Evolutionary conservation across 2,329 filamentous ascomycete species (phyloP).

Genomic region (Penicillium sp.): DNA sequence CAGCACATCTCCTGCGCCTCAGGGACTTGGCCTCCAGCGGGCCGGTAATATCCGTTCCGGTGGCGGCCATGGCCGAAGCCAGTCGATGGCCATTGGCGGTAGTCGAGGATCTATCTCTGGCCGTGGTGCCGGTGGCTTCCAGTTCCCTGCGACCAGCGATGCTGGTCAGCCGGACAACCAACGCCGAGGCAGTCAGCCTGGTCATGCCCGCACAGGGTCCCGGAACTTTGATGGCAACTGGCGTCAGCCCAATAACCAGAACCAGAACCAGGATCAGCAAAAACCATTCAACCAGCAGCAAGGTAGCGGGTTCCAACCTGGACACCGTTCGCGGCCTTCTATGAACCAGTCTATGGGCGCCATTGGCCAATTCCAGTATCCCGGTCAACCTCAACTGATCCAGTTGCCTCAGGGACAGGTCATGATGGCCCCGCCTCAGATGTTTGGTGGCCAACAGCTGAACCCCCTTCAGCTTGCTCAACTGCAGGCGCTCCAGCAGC

Average conservation of each 20-base stretch:
- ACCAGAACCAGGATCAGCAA: constrained; percentile 48
- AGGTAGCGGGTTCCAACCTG: constrained; percentile 75
- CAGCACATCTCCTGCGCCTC: constrained; percentile 53
- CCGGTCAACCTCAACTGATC: constrained; percentile 80
- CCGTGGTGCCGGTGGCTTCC: constrained; percentile 70
- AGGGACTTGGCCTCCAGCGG: constrained; percentile 67
- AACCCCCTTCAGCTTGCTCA: constrained; percentile 87
- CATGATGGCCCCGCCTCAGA: constrained; percentile 72
- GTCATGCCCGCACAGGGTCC: constrained; percentile 79
- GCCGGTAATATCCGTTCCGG: constrained; percentile 84
- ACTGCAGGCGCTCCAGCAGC: constrained; percentile 90
- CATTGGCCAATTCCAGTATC: constrained; percentile 86
- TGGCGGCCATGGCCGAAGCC: constrained; percentile 56
- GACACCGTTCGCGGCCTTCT: constrained; percentile 82
- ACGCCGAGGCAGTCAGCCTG: constrained; percentile 69
- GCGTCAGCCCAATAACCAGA: constrained; percentile 71
- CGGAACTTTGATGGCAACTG: constrained; percentile 98
- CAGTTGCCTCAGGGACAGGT: constrained; percentile 83
- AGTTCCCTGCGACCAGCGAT: constrained; percentile 61
- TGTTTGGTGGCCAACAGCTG: constrained; percentile 82
- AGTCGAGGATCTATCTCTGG: constrained; percentile 64
- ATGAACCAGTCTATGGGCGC: constrained; percentile 82
- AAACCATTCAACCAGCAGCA: constrained; percentile 64
- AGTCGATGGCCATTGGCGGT: constrained; percentile 56
- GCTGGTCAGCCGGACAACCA: constrained; percentile 63